Evolutionary conservation across 1,139 yeast genomes (phyloP).

Genomic region (Protomyces macrosporus): DNA sequence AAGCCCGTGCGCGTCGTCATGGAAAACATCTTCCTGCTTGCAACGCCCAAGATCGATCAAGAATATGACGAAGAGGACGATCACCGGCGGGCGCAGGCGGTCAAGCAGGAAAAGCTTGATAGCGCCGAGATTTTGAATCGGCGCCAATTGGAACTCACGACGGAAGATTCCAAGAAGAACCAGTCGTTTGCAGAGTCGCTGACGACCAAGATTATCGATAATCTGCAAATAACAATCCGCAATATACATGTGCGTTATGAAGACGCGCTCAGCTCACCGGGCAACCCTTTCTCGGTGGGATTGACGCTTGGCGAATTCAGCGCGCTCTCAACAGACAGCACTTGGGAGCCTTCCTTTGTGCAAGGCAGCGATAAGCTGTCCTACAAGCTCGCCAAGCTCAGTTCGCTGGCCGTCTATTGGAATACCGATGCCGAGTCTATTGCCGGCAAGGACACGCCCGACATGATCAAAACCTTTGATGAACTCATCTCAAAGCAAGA

Average conservation of each 20-base stretch:
- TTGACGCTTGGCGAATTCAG: conserved; percentile 77
- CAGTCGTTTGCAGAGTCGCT: conserved; percentile 83
- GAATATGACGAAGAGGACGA: conserved; percentile 63
- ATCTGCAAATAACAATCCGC: conserved; percentile 84
- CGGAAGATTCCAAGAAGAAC: conserved; percentile 51
- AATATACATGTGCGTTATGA: conserved; percentile 91
- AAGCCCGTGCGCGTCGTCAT: conserved; percentile 89
- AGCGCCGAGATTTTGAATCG: conserved; percentile 38
- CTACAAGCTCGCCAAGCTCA: conserved; percentile 69
- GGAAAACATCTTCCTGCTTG: conserved; percentile 79
- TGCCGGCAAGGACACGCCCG: conserved; percentile 32
- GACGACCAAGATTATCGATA: conserved; percentile 84
- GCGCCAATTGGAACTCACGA: conserved; percentile 34
- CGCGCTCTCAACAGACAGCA: conserved; percentile 80
- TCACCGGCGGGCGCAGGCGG: conserved; percentile 53
- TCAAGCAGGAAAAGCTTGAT: conserved; percentile 63
- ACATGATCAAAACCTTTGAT: conserved; percentile 31
- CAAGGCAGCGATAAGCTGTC: conserved; percentile 64
- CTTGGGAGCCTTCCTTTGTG: conserved; percentile 83
- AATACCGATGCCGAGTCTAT: conserved; percentile 58
- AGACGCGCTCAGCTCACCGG: conserved; percentile 50
- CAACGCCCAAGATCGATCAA: conserved; percentile 59
- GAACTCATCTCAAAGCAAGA: conserved; percentile 35
- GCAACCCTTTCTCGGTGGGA: conserved; percentile 74
- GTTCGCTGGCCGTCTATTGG: conserved; percentile 77